phyloP scores from a whole-genome alignment of 176 grass and related monocot species.

The Echinochloa phyllopogon region DNA sequence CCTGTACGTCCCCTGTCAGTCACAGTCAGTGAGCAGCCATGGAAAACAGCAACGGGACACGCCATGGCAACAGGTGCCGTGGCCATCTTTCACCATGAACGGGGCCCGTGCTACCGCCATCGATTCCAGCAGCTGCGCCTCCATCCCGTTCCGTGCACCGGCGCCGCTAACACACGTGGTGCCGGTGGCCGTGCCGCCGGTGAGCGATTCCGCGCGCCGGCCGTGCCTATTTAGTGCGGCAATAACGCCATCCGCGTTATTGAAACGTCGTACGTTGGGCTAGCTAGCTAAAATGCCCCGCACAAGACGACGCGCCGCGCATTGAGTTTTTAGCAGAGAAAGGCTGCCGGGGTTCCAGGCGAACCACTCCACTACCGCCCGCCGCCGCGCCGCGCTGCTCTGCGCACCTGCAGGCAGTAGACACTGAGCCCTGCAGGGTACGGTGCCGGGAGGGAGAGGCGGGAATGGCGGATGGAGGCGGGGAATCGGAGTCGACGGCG shows the following conservation, averaged over 20 bases:
- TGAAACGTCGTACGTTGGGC: conserved; percentile 2
- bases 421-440: not conserved
- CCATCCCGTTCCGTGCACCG: not conserved
- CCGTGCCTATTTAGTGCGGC: not conserved
- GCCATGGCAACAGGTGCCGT: not conserved
- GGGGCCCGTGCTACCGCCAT: not conserved
- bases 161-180: not conserved
- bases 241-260: not conserved
- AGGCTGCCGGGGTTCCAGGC: not conserved
- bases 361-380: conserved; percentile 13
- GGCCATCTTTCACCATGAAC: not conserved
- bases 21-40: not conserved
- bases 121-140: too few relatives aligned
- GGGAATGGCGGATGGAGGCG: conserved; percentile 28
- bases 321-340: not conserved
- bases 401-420: not conserved
- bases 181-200: not conserved
- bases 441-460: not conserved
- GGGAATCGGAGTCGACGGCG: conserved; percentile 30
- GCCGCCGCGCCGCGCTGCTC: not conserved
- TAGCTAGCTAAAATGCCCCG: not conserved
- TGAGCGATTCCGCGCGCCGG: not conserved
- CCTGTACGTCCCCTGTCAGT: not conserved
- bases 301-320: not conserved
- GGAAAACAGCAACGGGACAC: not conserved